Percentiles rank a stretch among this genome's conserved stretches.
phyloP scores from a whole-genome alignment of 2,329 filamentous ascomycete species.

The Aspergillus proliferans region DNA sequence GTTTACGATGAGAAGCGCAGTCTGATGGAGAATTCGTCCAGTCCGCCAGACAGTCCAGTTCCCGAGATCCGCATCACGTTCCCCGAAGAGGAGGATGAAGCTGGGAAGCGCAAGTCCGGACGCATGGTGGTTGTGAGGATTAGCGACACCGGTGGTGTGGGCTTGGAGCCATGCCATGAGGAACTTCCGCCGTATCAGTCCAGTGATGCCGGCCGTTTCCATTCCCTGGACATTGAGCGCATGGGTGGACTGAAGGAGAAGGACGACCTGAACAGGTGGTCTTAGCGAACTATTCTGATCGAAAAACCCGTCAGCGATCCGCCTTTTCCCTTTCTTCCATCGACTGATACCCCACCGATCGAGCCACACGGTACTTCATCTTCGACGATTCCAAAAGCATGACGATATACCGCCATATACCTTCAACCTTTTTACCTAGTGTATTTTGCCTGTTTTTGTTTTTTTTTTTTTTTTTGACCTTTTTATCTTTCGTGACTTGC shows the following conservation, averaged over 20 bases:
- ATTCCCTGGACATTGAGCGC: conserved; percentile 88
- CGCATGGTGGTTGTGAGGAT: conserved; percentile 88
- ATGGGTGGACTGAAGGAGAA: conserved; percentile 95
- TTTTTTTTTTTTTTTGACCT: conserved; percentile 3
- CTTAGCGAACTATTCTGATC: conserved; percentile 15
- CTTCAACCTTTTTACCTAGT: conserved; percentile 7
- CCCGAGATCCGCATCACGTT: conserved; percentile 98
- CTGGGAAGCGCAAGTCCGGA: conserved; percentile 72
- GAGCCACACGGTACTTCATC: conserved; percentile 6
- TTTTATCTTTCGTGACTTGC: conserved; percentile 21
- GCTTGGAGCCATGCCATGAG: conserved; percentile 74
- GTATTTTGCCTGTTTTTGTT: not conserved
- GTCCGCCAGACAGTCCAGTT: conserved; percentile 73
- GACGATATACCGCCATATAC: conserved; percentile 27
- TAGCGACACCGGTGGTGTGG: conserved; percentile 76
- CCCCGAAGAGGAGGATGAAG: conserved; percentile 79
- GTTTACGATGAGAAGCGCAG: conserved; percentile 74
- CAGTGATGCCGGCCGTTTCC: conserved; percentile 71
- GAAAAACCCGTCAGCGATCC: conserved; percentile 1
- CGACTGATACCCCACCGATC: conserved; percentile 10
- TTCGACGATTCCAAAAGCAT: conserved; percentile 27
- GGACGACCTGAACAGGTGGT: conserved; percentile 42
- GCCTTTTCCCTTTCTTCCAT: conserved; percentile 2
- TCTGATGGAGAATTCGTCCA: conserved; percentile 68
- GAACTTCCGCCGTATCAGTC: conserved; percentile 87